Evolutionary conservation across 2,329 filamentous ascomycete genomes (phyloP), one percentile per base, ranked within the genome.

Genomic region (Colletotrichum sojae): DNA sequence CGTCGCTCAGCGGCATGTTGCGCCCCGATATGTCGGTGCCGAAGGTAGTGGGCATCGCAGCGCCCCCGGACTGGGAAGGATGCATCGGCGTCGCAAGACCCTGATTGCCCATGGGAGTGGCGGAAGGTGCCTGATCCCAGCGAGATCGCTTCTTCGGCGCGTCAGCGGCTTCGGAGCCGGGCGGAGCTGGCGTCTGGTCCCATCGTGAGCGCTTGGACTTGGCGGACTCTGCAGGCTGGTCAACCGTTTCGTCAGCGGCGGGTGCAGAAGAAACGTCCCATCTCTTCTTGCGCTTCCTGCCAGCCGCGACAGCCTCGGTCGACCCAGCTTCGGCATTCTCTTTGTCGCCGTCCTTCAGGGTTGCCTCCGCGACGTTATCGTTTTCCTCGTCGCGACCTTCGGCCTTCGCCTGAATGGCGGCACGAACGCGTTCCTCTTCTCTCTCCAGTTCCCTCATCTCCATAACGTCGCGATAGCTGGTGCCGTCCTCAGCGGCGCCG

Each of bases 381-480:
- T 85, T 89, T 75, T 90, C 88, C 72, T 87, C 85, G 54, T 86
- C 85, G 73, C 88, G 85, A 39, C 85, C 86, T 73, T 92, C 83
- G 39, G 79, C 84, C 80, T 92, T 92, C 57, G 96, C 92, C 73
- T 92, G 89, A 71, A 99, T 96, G 60, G 93, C 86, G 75, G 89
- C 91, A 74, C 88, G 88, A 43, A 99, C 92, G 71, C 95, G 90
- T 75, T 95, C 93, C 82, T 99, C 96, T 82, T 99, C 96, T 73
- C 94, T 90, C 81, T 99, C 95, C 10, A 98, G 81, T 74, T 99
- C 95, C 62, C 94, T 92, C 73, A 91, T 86, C 73, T 94, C 92
- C 95, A 99, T 98, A 60, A 97, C 87, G 72, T 97, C 94, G 74
- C 93, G 90, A 78, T 98, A 99, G 69, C 90, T 95, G 71, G 92